A percentile compares a stretch with the other conserved stretches of the same genome.
Evolutionary conservation across 768 basidiomycete species (phyloP).

Genomic region (Trametes elegans): DNA sequence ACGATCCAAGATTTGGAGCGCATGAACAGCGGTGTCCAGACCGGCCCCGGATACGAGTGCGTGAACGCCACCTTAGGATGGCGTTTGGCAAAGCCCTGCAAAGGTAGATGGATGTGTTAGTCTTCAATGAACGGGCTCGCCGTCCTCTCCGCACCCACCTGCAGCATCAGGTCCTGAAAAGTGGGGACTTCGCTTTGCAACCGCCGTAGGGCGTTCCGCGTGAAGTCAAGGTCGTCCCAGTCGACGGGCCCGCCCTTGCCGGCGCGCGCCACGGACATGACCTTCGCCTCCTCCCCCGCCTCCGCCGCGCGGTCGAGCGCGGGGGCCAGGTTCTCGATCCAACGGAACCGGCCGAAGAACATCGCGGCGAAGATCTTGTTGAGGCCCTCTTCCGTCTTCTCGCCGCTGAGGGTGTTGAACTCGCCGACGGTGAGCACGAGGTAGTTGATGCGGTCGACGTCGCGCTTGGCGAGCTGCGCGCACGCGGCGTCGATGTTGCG

Average conservation of each 20-base stretch:
- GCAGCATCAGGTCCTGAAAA: too few species aligned
- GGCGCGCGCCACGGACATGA: conserved; percentile 41
- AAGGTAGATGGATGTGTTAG: too few species aligned
- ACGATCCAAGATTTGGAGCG: too few species aligned
- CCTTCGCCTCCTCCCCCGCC: conserved; percentile 47
- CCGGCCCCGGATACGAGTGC: too few species aligned
- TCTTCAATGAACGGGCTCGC: too few species aligned
- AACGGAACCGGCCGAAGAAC: conserved; percentile 52
- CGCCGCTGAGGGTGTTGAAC: conserved; percentile 36
- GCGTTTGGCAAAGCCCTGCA: too few species aligned
- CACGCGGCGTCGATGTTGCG: conserved; percentile 41
- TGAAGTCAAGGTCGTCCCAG: conserved; percentile 47
- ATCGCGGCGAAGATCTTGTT: conserved; percentile 43
- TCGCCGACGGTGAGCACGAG: conserved; percentile 46
- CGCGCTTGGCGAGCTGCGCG: conserved; percentile 27
- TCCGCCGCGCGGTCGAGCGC: conserved; percentile 41
- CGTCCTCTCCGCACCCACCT: too few species aligned
- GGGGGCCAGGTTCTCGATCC: conserved; percentile 45
- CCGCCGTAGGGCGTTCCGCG: too few species aligned
- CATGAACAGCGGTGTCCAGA: too few species aligned
- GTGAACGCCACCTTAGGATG: too few species aligned
- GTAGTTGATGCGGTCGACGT: conserved; percentile 50
- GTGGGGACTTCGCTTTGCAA: too few species aligned
- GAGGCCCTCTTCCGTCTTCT: conserved; percentile 44
- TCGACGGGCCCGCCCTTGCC: conserved; percentile 37